phyloP scores from a whole-genome alignment of 1,284 basidiomycete species.

The Cutaneotrichosporon mucoides region DNA sequence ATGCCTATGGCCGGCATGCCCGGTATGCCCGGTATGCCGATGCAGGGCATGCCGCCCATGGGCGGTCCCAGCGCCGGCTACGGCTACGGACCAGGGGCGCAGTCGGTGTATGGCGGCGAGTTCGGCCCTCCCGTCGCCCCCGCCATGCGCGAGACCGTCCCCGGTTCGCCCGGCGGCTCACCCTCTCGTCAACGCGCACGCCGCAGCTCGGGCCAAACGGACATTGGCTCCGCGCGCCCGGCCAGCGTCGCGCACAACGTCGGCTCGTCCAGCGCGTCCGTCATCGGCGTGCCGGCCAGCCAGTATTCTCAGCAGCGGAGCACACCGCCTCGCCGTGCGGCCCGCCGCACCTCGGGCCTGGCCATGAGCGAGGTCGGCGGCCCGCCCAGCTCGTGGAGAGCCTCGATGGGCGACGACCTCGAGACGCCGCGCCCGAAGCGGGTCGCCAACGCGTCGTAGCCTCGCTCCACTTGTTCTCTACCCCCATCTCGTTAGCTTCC shows the following conservation, averaged over 20 bases:
- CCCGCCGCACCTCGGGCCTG: conserved; percentile 8
- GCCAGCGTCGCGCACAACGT: conserved; percentile 1
- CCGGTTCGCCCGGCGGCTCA: conserved; percentile 3
- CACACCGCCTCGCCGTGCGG: conserved; percentile 2
- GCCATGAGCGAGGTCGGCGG: conserved; percentile 12
- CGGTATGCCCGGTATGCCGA: conserved; percentile 2
- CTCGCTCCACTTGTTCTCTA: neutral
- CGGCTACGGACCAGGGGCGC: conserved; percentile 29
- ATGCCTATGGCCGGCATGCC: conserved; percentile 5
- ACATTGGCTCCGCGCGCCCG: conserved; percentile 7
- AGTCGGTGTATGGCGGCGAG: conserved; percentile 42
- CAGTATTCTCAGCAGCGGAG: neutral
- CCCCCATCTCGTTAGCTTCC: neutral
- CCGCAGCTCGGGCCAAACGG: conserved; percentile 4
- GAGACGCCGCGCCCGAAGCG: conserved; percentile 15
- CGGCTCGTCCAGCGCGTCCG: neutral
- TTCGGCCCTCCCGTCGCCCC: conserved; percentile 37
- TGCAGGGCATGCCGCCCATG: conserved; percentile 7
- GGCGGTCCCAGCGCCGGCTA: conserved; percentile 16
- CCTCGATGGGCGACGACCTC: conserved; percentile 1
- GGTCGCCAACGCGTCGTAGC: conserved; percentile 14
- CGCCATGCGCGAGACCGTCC: conserved; percentile 1
- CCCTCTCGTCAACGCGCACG: conserved; percentile 6
- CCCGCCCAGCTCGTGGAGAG: conserved; percentile 15
- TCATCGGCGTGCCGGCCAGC: neutral